phyloP scores from a whole-genome alignment of 2,329 filamentous ascomycete genomes.

The Aspergillus cejpii region DNA sequence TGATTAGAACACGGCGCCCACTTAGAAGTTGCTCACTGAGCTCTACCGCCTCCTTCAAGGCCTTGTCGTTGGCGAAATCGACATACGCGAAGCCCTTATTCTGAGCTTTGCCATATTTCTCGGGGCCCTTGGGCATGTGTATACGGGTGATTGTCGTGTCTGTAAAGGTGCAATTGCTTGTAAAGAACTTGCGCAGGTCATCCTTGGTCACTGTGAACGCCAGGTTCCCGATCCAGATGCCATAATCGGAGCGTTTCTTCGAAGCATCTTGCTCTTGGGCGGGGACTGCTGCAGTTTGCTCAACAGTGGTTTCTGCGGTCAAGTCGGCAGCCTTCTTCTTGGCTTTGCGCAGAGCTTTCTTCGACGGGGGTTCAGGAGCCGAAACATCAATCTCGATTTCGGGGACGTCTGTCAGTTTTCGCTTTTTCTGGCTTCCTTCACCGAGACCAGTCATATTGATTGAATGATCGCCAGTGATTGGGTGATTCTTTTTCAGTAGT shows the following conservation, averaged over 20 bases:
- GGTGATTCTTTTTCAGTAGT: background rate
- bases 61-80: constrained; percentile 67
- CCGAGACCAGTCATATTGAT: constrained; percentile 25
- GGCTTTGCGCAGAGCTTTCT: constrained; percentile 80
- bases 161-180: constrained; percentile 59
- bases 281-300: constrained; percentile 30
- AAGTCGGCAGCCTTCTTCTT: constrained; percentile 56
- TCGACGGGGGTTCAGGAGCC: constrained; percentile 90
- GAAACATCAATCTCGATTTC: constrained; percentile 85
- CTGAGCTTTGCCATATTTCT: constrained; percentile 49
- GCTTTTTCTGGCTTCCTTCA: constrained; percentile 52
- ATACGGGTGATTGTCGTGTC: constrained; percentile 73
- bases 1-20: constrained; percentile 81
- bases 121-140: constrained; percentile 61
- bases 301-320: constrained; percentile 22
- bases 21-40: constrained; percentile 76
- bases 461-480: background rate
- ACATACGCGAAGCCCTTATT: constrained; percentile 97
- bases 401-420: constrained; percentile 53
- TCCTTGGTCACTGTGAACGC: constrained; percentile 71
- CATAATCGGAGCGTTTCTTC: constrained; percentile 62
- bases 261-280: constrained; percentile 22
- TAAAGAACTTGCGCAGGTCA: constrained; percentile 73
- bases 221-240: constrained; percentile 94
- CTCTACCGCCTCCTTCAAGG: constrained; percentile 69